Conservation (phyloP, 2,329 filamentous ascomycete species). For the Hymenoscyphus infarciens region DNA sequence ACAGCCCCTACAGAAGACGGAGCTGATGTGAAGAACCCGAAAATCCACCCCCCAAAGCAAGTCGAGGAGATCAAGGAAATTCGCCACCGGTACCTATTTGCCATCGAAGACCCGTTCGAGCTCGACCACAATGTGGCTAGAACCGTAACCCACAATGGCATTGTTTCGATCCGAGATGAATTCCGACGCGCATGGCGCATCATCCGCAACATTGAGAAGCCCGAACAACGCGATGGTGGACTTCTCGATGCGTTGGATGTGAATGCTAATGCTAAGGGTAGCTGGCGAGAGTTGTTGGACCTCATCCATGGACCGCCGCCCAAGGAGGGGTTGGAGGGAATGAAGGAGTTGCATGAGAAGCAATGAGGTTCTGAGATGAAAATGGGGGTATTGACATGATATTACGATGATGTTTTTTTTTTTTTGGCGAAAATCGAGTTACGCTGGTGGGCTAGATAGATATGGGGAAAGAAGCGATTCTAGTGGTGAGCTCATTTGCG, state of each 20-base stretch:
- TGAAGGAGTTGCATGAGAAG: background rate
- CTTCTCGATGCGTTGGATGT: constrained; percentile 25
- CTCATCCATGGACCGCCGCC: constrained; percentile 26
- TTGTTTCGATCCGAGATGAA: constrained; percentile 78
- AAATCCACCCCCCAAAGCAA: constrained; percentile 19
- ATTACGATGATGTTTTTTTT: too few species aligned
- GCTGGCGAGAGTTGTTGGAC: constrained; percentile 24
- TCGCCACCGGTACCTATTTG: constrained; percentile 77
- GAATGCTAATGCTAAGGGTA: constrained; percentile 16
- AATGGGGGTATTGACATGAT: background rate
- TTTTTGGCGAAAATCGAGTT: too few species aligned
- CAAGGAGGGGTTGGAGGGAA: background rate
- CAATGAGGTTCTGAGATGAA: background rate
- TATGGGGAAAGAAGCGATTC: too few species aligned
- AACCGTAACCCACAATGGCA: constrained; percentile 79
- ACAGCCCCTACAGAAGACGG: background rate
- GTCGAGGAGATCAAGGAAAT: constrained; percentile 56
- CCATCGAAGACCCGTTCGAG: constrained; percentile 91
- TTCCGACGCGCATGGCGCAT: constrained; percentile 78
- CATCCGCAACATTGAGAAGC: constrained; percentile 51
- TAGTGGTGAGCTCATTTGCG: too few species aligned
- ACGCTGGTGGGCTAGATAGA: too few species aligned
- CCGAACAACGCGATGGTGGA: constrained; percentile 23
- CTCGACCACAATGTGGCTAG: constrained; percentile 82
- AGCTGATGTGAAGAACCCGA: constrained; percentile 11